Evolutionary conservation across 179 eudicot species (phyloP), one percentile per base, ranked within the genome.

Genomic region (Nepenthes alata): DNA sequence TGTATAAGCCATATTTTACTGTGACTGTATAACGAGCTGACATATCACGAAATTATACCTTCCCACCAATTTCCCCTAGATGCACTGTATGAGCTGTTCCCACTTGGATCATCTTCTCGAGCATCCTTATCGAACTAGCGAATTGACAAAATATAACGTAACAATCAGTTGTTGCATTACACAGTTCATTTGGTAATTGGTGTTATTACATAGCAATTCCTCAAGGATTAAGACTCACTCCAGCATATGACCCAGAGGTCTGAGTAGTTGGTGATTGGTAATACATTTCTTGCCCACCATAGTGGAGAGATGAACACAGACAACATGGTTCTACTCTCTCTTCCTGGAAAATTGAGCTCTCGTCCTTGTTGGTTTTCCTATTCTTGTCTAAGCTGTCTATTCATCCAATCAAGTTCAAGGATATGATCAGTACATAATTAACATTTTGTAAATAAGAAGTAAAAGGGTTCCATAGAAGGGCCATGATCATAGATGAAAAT

Each of bases 271-370:
- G 63, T 7, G 80, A 57, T 52, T 52, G 63, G 36, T 71, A 25
- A 47, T 84, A 83, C 53, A 67, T 70, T 58, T 85, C 93, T 77
- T 67, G 95, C 41, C 85, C 79, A 48, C 94, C 94, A 65, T 84
- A 84, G 62, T 84, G 82, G 11, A 86, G 72, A 53, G 89, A 86
- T 47, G 87, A 82, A 77, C 90, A 78, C 64, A 84, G 67, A 56
- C 78, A 67, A 68, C 75, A 72, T 35, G 89, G 83, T 54, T 71
- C 81, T 7, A 38, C 76, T 60, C 78, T 70, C 59, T 79, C 75
- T 62, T 73, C 72, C 12, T 67, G 77, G 60, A 78, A 77, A 35
- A 59, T 59, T 15, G 80, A 68, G 50, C 66, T 60, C 57, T 59
- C 61, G 47, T 77, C 88, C 63, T 67, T 76, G 49, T 54, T 57